phyloP scores from a whole-genome alignment of 148 eudicot species.

The Dysphania ambrosioides region DNA sequence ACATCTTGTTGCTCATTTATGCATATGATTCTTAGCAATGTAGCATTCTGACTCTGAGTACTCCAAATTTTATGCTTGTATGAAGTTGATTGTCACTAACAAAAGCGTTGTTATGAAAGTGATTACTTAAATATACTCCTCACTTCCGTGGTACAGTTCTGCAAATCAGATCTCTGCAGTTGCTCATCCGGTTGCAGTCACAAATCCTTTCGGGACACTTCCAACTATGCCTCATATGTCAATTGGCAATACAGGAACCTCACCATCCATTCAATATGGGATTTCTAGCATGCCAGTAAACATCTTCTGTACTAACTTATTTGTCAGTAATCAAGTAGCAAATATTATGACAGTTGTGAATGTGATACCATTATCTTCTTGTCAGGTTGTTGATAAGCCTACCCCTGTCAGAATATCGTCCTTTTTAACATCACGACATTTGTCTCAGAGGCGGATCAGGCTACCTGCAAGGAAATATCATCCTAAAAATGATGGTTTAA shows the following conservation, averaged over 20 bases:
- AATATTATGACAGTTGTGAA: conserved; percentile 1
- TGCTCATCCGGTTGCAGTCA: conserved; percentile 52
- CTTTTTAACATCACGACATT: conserved; percentile 80
- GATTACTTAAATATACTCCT: neutral
- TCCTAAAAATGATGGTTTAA: conserved; percentile 69
- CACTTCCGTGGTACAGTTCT: conserved; percentile 40
- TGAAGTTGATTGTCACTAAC: neutral
- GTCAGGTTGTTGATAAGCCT: conserved; percentile 91
- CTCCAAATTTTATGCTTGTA: neutral
- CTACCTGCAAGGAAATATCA: conserved; percentile 91
- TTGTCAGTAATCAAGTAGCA: neutral
- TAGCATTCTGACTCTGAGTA: neutral
- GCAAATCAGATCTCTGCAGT: conserved; percentile 49
- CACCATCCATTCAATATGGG: conserved; percentile 92
- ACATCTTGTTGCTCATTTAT: neutral
- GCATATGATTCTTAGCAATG: neutral
- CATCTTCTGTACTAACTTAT: neutral
- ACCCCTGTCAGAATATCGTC: conserved; percentile 81
- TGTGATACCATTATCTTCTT: conserved; percentile 13
- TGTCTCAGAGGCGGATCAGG: conserved; percentile 83
- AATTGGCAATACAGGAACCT: conserved; percentile 74
- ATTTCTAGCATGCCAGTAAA: conserved; percentile 91
- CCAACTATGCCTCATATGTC: conserved; percentile 96
- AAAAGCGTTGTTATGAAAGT: neutral
- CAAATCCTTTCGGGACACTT: conserved; percentile 91